Conservation (phyloP, 2,329 filamentous ascomycete genomes). For the Clonostachys byssicola region DNA sequence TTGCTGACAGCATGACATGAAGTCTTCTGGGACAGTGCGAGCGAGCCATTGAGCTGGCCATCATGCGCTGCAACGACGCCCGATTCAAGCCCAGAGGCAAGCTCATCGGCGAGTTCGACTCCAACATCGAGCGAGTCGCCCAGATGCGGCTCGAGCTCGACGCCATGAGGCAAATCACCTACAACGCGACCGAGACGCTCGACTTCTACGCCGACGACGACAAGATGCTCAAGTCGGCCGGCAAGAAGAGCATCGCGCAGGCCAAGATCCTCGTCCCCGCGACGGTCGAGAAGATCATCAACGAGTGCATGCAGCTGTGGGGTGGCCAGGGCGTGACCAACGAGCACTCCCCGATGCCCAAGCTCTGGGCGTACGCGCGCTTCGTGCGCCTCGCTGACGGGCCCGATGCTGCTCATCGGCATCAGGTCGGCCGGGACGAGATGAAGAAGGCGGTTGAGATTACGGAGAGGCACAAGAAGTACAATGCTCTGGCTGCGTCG, state of each 20-base stretch:
- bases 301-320: constrained; percentile 86
- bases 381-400: constrained; percentile 81
- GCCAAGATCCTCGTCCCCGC: constrained; percentile 83
- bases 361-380: constrained; percentile 70
- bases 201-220: constrained; percentile 75
- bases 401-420: constrained; percentile 82
- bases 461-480: constrained; percentile 53
- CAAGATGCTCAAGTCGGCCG: constrained; percentile 30
- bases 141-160: constrained; percentile 86
- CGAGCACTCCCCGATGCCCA: constrained; percentile 78
- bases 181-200: constrained; percentile 87
- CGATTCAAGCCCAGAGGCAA: constrained; percentile 81
- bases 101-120: constrained; percentile 74
- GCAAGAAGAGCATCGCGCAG: constrained; percentile 82
- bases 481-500: constrained; percentile 57
- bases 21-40: constrained; percentile 49
- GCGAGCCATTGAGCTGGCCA: constrained; percentile 80
- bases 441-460: constrained; percentile 60
- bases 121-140: constrained; percentile 86
- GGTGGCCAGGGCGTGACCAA: constrained; percentile 74
- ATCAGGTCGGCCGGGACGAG: constrained; percentile 72
- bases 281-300: constrained; percentile 75
- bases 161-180: constrained; percentile 74
- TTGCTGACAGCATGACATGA: background rate
- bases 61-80: constrained; percentile 82